A percentile compares a stretch with the other conserved stretches of the same genome.
Evolutionary conservation across 1,284 basidiomycete genomes (phyloP).

Genomic region (Cryptococcus sp.): DNA sequence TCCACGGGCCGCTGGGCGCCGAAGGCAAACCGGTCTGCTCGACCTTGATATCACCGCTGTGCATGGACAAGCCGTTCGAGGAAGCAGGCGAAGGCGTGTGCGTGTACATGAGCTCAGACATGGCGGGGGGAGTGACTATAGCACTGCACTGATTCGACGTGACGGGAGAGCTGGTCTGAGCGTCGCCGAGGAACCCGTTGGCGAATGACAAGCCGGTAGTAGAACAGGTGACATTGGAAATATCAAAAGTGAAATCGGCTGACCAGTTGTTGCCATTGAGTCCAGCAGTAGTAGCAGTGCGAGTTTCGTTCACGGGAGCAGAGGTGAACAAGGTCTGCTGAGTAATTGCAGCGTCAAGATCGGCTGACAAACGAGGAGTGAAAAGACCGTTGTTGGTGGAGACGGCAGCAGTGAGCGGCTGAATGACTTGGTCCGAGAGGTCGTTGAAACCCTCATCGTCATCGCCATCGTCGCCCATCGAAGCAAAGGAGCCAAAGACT

Average conservation of each 20-base stretch:
- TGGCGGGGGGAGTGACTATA: constrained; percentile 34
- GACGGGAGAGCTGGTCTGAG: constrained; percentile 26
- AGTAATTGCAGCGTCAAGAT: constrained; percentile 22
- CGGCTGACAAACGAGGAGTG: constrained; percentile 38
- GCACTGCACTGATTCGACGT: constrained; percentile 15
- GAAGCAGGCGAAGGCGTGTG: constrained; percentile 41
- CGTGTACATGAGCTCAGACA: constrained; percentile 18
- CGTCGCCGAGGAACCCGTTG: constrained; percentile 30
- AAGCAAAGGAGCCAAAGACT: constrained; percentile 50
- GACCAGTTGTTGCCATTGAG: constrained; percentile 25
- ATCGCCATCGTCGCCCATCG: constrained; percentile 40
- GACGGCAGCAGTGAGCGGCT: background rate
- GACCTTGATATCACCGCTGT: constrained; percentile 7
- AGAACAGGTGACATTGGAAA: constrained; percentile 3
- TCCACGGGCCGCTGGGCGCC: constrained; percentile 17
- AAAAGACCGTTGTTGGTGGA: constrained; percentile 22
- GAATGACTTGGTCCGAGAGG: background rate
- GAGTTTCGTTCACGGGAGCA: background rate
- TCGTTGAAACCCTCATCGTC: constrained; percentile 32
- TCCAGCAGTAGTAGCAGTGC: constrained; percentile 3
- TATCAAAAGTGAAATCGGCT: constrained; percentile 23
- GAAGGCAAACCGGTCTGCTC: constrained; percentile 9
- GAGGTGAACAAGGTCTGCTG: constrained; percentile 6
- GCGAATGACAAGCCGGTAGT: constrained; percentile 7
- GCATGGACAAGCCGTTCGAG: constrained; percentile 14